These are phyloP conservation scores for Hawksworthiomyces lignivorus DNA, from an alignment of 2,329 filamentous ascomycete genomes.

Conservation along the genomic window DNA sequence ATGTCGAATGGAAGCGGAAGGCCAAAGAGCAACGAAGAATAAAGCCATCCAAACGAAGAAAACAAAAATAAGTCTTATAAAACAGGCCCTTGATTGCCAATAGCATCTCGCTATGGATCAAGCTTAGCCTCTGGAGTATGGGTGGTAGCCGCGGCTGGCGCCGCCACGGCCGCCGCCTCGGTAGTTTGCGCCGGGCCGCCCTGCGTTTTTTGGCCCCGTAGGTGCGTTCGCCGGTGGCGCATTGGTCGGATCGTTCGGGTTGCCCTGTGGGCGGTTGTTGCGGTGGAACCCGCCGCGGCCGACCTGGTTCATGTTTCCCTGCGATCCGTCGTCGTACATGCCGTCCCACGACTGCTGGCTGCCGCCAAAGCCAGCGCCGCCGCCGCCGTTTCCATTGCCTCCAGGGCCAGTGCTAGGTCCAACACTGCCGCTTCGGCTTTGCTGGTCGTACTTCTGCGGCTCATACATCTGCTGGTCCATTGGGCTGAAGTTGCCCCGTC, in stretches of 20 bases:
- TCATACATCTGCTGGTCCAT: slow-evolving; percentile 69
- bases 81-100: no score
- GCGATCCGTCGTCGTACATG: slow-evolving; percentile 95
- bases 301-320: slow-evolving; percentile 41
- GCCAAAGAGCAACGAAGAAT: no score
- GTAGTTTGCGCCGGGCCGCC: slow-evolving; percentile 86
- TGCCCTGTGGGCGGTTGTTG: slow-evolving; percentile 6
- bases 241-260: slow-evolving; percentile 43
- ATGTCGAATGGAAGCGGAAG: no score
- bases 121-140: slow-evolving; percentile 47
- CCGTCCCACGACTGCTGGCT: slow-evolving; percentile 38
- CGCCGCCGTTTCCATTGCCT: slow-evolving; percentile 23
- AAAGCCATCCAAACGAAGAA: no score
- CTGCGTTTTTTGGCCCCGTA: slow-evolving; percentile 92
- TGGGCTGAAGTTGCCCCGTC: slow-evolving; percentile 45
- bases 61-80: no score
- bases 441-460: slow-evolving; percentile 68
- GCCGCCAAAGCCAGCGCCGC: slow-evolving; percentile 17
- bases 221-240: slow-evolving; percentile 74
- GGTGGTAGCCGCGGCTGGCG: slow-evolving; percentile 64
- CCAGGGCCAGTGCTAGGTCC: slow-evolving; percentile 11
- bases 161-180: slow-evolving; percentile 75
- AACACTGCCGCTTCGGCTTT: slow-evolving; percentile 36
- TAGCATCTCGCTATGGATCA: no score
- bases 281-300: slow-evolving; percentile 28